phyloP scores from a whole-genome alignment of 352 stramenopile species.

The Phytophthora fragariaefolia region DNA sequence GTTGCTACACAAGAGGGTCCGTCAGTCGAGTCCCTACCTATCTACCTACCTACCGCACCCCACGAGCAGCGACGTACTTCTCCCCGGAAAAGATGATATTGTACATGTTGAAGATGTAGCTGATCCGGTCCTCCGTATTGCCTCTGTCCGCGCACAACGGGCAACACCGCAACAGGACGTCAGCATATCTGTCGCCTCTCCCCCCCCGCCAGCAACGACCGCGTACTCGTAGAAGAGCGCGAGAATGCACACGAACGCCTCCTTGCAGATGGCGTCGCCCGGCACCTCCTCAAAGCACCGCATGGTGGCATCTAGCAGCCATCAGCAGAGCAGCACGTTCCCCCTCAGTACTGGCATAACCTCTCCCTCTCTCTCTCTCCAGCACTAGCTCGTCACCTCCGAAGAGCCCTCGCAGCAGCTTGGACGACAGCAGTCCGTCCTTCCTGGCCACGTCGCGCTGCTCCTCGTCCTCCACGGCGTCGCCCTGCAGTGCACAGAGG shows the following conservation, averaged over 20 bases:
- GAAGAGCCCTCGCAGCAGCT: conserved; percentile 77
- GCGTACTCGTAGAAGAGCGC: conserved; percentile 79
- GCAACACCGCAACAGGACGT: conserved; percentile 21
- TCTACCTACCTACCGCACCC: not conserved
- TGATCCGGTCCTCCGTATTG: conserved; percentile 89
- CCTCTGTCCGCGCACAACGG: conserved; percentile 51
- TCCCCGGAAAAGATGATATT: conserved; percentile 74
- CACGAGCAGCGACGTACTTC: conserved; percentile 44
- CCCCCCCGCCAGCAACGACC: not conserved
- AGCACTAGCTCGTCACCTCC: conserved; percentile 44
- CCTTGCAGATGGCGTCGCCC: conserved; percentile 68
- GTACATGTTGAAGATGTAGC: conserved; percentile 90
- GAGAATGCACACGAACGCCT: conserved; percentile 79
- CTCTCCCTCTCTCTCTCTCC: too few species aligned
- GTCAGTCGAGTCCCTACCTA: not conserved
- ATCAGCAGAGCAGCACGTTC: too few species aligned
- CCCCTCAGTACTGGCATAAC: too few species aligned
- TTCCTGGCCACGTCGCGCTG: conserved; percentile 76
- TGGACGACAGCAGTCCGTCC: conserved; percentile 72
- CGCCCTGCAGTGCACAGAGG: conserved; percentile 46
- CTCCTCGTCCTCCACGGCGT: conserved; percentile 70
- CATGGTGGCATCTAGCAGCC: conserved; percentile 71
- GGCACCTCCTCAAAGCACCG: conserved; percentile 63
- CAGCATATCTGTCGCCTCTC: conserved; percentile 6
- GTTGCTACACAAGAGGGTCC: conserved; percentile 18